Percentiles rank a stretch among this genome's conserved stretches.
phyloP scores from a whole-genome alignment of 371 early-diverging fungal species.

The Amoeboaphelidium protococcarum region DNA sequence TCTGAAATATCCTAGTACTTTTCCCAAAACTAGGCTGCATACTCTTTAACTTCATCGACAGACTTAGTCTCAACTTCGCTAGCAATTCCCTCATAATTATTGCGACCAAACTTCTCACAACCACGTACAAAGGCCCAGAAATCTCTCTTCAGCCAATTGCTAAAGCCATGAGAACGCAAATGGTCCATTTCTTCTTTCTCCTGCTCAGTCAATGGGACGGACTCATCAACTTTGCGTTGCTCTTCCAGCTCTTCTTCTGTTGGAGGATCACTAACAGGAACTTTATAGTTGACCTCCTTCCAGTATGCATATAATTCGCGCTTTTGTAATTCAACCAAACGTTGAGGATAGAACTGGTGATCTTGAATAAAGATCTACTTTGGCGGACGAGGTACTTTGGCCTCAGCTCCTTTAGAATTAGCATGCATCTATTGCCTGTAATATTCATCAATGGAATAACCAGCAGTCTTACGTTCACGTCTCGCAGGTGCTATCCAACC shows the following conservation, averaged over 20 bases:
- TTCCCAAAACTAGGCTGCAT: constrained; percentile 62
- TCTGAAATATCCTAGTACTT: constrained; percentile 53
- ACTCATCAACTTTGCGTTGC: constrained; percentile 44
- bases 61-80: constrained; percentile 69
- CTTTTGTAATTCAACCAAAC: constrained; percentile 49
- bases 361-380: constrained; percentile 19
- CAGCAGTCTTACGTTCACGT: constrained; percentile 1
- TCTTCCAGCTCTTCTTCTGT: constrained; percentile 37
- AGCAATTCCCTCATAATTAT: constrained; percentile 24
- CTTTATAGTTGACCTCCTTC: constrained; percentile 34
- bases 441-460: background rate
- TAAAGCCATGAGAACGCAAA: constrained; percentile 37
- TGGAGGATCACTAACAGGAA: constrained; percentile 12
- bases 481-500: background rate
- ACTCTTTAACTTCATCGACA: constrained; percentile 47
- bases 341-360: constrained; percentile 75
- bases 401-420: background rate
- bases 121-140: constrained; percentile 67
- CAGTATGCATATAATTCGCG: constrained; percentile 28
- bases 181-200: constrained; percentile 57
- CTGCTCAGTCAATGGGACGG: constrained; percentile 49
- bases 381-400: constrained; percentile 1
- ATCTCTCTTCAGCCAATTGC: constrained; percentile 79
- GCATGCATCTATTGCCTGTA: background rate
- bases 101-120: constrained; percentile 65